Evolutionary conservation across 2,329 filamentous ascomycete genomes (phyloP).

Genomic region (Bipolaris cookei): DNA sequence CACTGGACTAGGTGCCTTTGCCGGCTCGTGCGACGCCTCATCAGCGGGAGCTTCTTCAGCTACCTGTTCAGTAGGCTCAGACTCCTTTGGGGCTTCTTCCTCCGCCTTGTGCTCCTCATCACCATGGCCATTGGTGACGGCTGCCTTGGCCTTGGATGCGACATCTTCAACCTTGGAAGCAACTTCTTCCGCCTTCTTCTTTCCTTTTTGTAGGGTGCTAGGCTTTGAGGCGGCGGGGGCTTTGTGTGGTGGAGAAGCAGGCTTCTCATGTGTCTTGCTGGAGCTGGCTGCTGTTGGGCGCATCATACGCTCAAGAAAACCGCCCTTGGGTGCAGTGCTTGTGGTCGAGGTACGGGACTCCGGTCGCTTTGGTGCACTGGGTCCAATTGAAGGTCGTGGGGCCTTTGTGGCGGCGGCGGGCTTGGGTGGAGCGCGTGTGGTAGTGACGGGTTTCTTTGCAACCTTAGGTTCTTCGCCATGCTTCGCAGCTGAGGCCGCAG

Average conservation of each 20-base stretch:
- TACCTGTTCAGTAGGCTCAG: slow-evolving; percentile 11
- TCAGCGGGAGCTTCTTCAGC: slow-evolving; percentile 13
- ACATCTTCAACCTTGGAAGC: slow-evolving; percentile 45
- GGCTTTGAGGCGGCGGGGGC: slow-evolving; percentile 32
- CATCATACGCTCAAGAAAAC: slow-evolving; percentile 83
- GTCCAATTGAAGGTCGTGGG: slow-evolving; percentile 48
- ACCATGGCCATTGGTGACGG: slow-evolving; percentile 38
- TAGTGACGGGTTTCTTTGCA: slow-evolving; percentile 48
- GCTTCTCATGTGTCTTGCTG: slow-evolving; percentile 62
- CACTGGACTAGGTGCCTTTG: slow-evolving; percentile 21
- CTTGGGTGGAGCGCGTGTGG: slow-evolving; percentile 42
- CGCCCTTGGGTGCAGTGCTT: slow-evolving; percentile 67
- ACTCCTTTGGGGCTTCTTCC: slow-evolving; percentile 20
- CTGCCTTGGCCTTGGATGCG: slow-evolving; percentile 44
- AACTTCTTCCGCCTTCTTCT: slow-evolving; percentile 47
- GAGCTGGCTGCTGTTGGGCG: slow-evolving; percentile 73
- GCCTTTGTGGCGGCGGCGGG: slow-evolving; percentile 36
- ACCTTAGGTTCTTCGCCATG: slow-evolving; percentile 52
- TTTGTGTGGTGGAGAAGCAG: slow-evolving; percentile 47
- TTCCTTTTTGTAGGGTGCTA: slow-evolving; percentile 40
- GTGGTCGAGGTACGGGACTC: slow-evolving; percentile 57
- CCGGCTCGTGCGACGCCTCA: slow-evolving; percentile 11
- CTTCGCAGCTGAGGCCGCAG: slow-evolving; percentile 72
- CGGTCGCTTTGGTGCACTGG: slow-evolving; percentile 56
- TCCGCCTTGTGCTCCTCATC: slow-evolving; percentile 17